Conservation (phyloP, 352 stramenopile genomes). For the Peronospora destructor region DNA sequence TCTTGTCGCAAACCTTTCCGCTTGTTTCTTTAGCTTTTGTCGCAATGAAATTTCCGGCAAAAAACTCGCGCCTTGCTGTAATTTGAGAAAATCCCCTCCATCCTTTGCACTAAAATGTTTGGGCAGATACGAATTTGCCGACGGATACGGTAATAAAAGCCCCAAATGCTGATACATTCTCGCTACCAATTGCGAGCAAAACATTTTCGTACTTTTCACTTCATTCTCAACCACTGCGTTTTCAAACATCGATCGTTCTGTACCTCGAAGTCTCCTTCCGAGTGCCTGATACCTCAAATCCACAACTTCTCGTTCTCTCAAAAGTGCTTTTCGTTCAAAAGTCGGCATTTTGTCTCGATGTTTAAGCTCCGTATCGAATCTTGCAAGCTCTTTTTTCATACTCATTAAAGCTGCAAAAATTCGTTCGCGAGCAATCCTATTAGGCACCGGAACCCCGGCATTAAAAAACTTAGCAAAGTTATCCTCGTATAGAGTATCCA, state of each 20-base stretch:
- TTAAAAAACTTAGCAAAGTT: conserved; percentile 69
- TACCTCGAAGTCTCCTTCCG: conserved; percentile 47
- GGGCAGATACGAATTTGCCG: conserved; percentile 79
- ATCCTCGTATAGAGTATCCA: conserved; percentile 77
- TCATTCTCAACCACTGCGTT: conserved; percentile 51
- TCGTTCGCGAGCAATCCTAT: conserved; percentile 59
- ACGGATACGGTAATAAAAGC: conserved; percentile 72
- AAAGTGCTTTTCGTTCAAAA: conserved; percentile 71
- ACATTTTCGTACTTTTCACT: conserved; percentile 52
- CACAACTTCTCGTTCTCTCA: conserved; percentile 40
- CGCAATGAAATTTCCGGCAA: conserved; percentile 69
- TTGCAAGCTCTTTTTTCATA: conserved; percentile 56
- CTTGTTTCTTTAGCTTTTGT: conserved; percentile 28
- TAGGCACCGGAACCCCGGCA: conserved; percentile 61
- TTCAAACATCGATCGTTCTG: conserved; percentile 74
- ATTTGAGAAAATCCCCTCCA: conserved; percentile 57
- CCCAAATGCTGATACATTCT: conserved; percentile 76
- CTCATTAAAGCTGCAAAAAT: conserved; percentile 62
- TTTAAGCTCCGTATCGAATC: conserved; percentile 53
- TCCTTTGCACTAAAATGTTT: conserved; percentile 73
- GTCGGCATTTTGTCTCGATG: conserved; percentile 61
- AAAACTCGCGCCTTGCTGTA: conserved; percentile 66
- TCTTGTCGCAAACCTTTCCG: conserved; percentile 22
- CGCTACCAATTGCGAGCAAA: conserved; percentile 79
- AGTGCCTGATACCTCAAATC: conserved; percentile 52